Evolutionary conservation across 2,329 filamentous ascomycete species (phyloP).

Genomic region (Neofusicoccum laricinum): DNA sequence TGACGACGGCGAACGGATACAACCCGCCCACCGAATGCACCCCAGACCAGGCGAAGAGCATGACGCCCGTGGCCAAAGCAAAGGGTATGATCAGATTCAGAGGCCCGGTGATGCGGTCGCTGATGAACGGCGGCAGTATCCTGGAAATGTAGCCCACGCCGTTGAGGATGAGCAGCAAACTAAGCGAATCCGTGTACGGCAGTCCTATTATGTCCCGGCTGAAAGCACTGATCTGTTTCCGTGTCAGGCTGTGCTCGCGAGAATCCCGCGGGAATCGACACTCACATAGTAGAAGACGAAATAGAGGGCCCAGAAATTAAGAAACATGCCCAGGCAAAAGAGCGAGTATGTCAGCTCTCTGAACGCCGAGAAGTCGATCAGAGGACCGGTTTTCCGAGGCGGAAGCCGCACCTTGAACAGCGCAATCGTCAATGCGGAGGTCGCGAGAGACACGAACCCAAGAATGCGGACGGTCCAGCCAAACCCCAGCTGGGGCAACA

Average conservation of each 20-base stretch:
- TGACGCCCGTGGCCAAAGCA: slow-evolving; percentile 4
- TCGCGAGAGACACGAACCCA: slow-evolving; percentile 57
- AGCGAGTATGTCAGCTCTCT: slow-evolving; percentile 17
- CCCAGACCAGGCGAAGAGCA: slow-evolving; percentile 30
- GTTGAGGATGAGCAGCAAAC: slow-evolving; percentile 64
- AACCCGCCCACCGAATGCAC: slow-evolving; percentile 26
- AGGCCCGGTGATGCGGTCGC: slow-evolving; percentile 43
- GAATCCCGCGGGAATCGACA: not conserved
- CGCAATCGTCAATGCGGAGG: slow-evolving; percentile 32
- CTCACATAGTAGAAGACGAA: slow-evolving; percentile 19
- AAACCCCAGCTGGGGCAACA: slow-evolving; percentile 61
- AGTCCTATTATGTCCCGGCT: slow-evolving; percentile 31
- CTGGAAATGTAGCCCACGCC: slow-evolving; percentile 59
- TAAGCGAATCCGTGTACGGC: slow-evolving; percentile 49
- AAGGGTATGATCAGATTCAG: slow-evolving; percentile 17
- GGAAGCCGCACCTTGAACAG: slow-evolving; percentile 43
- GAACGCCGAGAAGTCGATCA: slow-evolving; percentile 16
- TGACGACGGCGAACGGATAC: slow-evolving; percentile 31
- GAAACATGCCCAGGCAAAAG: slow-evolving; percentile 18
- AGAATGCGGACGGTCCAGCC: slow-evolving; percentile 63
- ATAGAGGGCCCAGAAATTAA: slow-evolving; percentile 18
- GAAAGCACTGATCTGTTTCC: slow-evolving; percentile 12
- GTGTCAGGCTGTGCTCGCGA: not conserved
- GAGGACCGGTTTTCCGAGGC: slow-evolving; percentile 42
- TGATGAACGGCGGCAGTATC: slow-evolving; percentile 56